Evolutionary conservation across 192 early-diverging fungal species (phyloP), one percentile per base, ranked within the genome.

Genomic region (Backusella australiensis): DNA sequence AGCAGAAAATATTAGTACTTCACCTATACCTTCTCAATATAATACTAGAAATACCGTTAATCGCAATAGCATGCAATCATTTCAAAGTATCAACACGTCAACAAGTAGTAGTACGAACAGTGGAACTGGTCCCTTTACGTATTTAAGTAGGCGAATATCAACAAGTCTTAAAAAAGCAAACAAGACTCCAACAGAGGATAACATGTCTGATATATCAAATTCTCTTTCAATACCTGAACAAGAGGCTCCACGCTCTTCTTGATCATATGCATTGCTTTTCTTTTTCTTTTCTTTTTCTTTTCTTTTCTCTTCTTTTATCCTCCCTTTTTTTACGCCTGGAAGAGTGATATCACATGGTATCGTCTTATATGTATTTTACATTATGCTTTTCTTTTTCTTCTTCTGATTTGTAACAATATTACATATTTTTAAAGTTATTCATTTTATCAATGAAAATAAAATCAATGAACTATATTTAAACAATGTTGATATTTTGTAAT

Each of bases 71-170:
- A 63, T 63, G 3, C 56, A 63, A 29, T 63, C 56, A 3, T 8
- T 63, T 29, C 56, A 63, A 9, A 63, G 56, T 29, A 63, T 63
- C 56, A 29, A 23, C 21, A 14, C 52, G 1, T 21, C 52, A 53
- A 9, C 23, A 29, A 63, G 26, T 29, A 29, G 56, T 29, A 29
- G 56, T 11, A 29, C 56, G 29, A 63, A 63, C 11, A 63, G 56
- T 29, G 26, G 56, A 23, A 56, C 21, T 56, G 56, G 56, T 0
- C 56, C 56, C 29, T 29, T 63, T 29, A 63, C 23, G 1, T 63
- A 63, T 29, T 63, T 63, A 63, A 63, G 56, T 63, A 63, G 56
- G 26, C 56, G 56, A 29, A 63, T 63, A 63, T 63, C 56, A 29
- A 63, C 56, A 14, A 63, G 56, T 63, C 26, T 63, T 29, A 63